phyloP scores from a whole-genome alignment of 768 basidiomycete species.

The Tylopilus sp. region DNA sequence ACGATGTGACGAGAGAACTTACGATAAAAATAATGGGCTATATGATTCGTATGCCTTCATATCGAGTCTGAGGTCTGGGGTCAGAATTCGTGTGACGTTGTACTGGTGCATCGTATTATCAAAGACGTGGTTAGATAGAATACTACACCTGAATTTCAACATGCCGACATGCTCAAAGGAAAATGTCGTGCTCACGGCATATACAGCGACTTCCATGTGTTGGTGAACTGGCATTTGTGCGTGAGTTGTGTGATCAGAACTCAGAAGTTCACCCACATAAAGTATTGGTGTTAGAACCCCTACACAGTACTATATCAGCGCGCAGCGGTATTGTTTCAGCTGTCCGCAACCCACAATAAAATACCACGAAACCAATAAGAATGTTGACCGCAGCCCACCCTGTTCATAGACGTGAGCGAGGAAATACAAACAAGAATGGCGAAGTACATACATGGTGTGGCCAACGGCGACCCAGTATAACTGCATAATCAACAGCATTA shows the following conservation, averaged over 20 bases:
- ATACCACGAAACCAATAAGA: constrained; percentile 59
- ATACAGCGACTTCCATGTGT: constrained; percentile 56
- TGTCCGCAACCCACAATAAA: constrained; percentile 52
- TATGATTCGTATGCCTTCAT: constrained; percentile 50
- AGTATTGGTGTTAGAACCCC: constrained; percentile 35
- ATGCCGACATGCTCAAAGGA: neutral
- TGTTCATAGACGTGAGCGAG: constrained; percentile 7
- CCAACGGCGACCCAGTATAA: constrained; percentile 49
- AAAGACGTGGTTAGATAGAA: constrained; percentile 60
- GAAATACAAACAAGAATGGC: no score
- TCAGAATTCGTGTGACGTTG: constrained; percentile 57
- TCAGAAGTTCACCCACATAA: constrained; percentile 49
- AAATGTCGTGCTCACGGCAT: constrained; percentile 46
- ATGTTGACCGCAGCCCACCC: constrained; percentile 82
- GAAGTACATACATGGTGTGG: constrained; percentile 52
- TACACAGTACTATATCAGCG: neutral
- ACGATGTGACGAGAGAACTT: constrained; percentile 6
- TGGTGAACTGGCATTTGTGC: constrained; percentile 44
- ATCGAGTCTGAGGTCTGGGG: constrained; percentile 50
- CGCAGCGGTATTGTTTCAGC: no score
- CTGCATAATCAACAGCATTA: constrained; percentile 10
- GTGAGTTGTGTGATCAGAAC: constrained; percentile 15
- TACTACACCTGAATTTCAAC: constrained; percentile 29
- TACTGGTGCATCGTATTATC: constrained; percentile 57
- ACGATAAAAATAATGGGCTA: constrained; percentile 58